Base-by-base conservation (phyloP, 305 asterid species). In the Striga hermonthica region DNA sequence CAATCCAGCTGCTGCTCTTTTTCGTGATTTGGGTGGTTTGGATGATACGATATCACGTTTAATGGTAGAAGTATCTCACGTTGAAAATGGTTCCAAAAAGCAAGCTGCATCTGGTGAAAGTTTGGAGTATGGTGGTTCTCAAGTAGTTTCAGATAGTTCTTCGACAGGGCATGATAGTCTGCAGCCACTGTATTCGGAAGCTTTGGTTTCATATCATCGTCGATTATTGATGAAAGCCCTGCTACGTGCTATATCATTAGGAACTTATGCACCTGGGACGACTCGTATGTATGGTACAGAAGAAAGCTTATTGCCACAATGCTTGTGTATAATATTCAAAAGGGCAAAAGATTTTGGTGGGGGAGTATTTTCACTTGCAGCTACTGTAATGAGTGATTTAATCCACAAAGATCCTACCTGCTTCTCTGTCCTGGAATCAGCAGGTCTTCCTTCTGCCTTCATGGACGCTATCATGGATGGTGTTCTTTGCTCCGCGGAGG, bases 321-420 rank as follows among this genome's bases (percentile, higher is more conserved):
- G 98, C 78, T 82, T 94, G 78, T 87, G 94, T 74, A 83, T 85
- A 75, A 89, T 94, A 75, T 94, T 94, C 73, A 85, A 78, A 79
- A 82, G 94, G 72, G 97, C 97, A 34, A 94, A 88, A 76, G 97
- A 91, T 76, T 94, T 94, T 84, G 99, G 99, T 70, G 99, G 99
- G 47, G 99, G 99, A 9, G 96, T 94, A 60, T 94, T 94, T 70
- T 85, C 97, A 31, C 95, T 94, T 73, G 97, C 96, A 63, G 99
- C 99, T 47, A 94, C 98, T 37, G 97, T 94, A 45, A 91, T 94
- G 99, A 94, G 98, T 75, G 99, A 94, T 82, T 91, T 94, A 60
- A 88, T 94, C 80, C 99, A 94, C 86, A 91, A 91, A 78, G 99
- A 94, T 75, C 99, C 98, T 47, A 94, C 97, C 56, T 91, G 99